phyloP scores from a whole-genome alignment of 164 flowering plant genomes.

The Sedum album region DNA sequence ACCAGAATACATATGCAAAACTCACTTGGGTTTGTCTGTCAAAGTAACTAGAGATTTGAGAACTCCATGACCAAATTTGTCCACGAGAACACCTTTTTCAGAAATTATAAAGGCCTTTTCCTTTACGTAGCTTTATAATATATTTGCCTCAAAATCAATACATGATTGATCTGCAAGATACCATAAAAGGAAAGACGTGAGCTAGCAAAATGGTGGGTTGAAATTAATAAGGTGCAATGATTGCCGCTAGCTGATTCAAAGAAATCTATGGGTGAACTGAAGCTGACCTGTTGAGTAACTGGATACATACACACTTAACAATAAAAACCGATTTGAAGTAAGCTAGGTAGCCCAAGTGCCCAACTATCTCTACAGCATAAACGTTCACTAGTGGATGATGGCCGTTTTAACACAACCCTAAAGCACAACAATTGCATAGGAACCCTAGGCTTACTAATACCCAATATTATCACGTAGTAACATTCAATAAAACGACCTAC shows the following conservation, averaged over 20 bases:
- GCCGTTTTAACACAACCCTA: background rate
- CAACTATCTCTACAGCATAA: background rate
- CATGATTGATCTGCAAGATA: conserved; percentile 56
- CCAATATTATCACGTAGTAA: background rate
- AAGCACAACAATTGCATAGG: background rate
- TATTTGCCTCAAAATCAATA: conserved; percentile 67
- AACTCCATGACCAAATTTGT: conserved; percentile 64
- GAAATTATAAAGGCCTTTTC: conserved; percentile 60
- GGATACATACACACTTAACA: background rate
- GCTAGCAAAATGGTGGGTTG: background rate
- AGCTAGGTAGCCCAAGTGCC: background rate
- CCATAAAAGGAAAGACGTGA: background rate
- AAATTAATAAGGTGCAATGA: background rate
- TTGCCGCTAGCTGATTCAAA: background rate
- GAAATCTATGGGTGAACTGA: background rate
- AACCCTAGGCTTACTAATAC: background rate
- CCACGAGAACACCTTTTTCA: conserved; percentile 70
- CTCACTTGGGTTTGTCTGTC: conserved; percentile 36
- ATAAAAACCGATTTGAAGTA: background rate
- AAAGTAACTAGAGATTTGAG: conserved; percentile 61
- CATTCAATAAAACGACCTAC: background rate
- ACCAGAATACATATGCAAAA: background rate
- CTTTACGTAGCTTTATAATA: conserved; percentile 65
- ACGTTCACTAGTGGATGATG: background rate
- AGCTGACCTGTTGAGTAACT: background rate